Conservation (phyloP, 2,329 filamentous ascomycete species). For the Fusarium sp. region DNA sequence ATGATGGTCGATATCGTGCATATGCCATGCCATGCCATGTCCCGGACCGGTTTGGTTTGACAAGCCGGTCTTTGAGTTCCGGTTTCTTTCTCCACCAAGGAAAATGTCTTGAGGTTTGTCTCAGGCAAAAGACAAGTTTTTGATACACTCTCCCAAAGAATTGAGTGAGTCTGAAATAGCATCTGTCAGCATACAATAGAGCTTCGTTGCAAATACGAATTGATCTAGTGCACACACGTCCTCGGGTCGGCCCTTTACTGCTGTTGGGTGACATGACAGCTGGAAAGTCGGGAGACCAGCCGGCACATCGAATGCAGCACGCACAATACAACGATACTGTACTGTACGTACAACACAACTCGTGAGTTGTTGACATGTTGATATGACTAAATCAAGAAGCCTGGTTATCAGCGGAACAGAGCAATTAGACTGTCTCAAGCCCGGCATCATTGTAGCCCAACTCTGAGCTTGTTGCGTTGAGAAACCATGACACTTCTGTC, state of each 20-base stretch:
- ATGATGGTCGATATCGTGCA: constrained; percentile 32
- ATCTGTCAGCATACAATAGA: not conserved
- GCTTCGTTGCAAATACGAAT: not conserved
- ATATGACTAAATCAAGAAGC: constrained; percentile 17
- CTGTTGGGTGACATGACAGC: constrained; percentile 8
- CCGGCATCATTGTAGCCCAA: not conserved
- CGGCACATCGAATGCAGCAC: constrained; percentile 1
- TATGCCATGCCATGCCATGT: constrained; percentile 12
- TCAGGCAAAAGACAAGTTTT: constrained; percentile 1
- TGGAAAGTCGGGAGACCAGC: constrained; percentile 7
- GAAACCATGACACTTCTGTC: not conserved
- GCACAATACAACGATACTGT: not conserved
- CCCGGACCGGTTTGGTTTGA: constrained; percentile 19
- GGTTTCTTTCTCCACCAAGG: constrained; percentile 14
- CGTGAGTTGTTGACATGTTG: constrained; percentile 7
- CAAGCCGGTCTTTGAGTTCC: constrained; percentile 32
- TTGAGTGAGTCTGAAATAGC: not conserved
- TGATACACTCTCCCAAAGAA: not conserved
- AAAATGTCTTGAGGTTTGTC: not conserved
- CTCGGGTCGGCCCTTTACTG: constrained; percentile 24
- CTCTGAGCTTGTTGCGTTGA: not conserved
- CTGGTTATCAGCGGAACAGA: not conserved
- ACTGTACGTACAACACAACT: not conserved
- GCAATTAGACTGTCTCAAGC: not conserved
- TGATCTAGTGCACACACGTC: constrained; percentile 1